phyloP scores from a whole-genome alignment of 2,329 filamentous ascomycete species.

The Trichoderma sp. region DNA sequence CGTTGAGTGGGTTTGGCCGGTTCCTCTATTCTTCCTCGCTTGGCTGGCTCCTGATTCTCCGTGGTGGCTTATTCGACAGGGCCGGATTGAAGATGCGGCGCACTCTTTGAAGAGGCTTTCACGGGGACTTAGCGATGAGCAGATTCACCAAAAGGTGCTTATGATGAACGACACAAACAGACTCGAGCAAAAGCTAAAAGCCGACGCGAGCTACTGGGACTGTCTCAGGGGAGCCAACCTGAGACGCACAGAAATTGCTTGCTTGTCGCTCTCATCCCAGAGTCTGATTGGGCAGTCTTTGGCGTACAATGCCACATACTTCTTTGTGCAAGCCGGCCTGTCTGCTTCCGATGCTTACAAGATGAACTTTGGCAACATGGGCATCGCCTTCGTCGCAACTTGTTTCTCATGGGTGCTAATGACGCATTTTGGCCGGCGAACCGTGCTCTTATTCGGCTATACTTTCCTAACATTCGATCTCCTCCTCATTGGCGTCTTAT shows the following conservation, averaged over 20 bases:
- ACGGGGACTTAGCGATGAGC: constrained; percentile 19
- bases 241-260: constrained; percentile 44
- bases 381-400: constrained; percentile 38
- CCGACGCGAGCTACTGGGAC: constrained; percentile 40
- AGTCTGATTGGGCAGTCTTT: constrained; percentile 43
- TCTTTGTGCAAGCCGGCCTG: constrained; percentile 46
- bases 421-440: constrained; percentile 27
- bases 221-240: constrained; percentile 47
- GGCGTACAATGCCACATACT: constrained; percentile 48
- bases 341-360: constrained; percentile 37
- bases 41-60: constrained; percentile 43
- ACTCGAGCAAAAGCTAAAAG: constrained; percentile 33
- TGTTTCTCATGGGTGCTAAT: constrained; percentile 28
- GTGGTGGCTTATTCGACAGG: constrained; percentile 47
- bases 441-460: constrained; percentile 22
- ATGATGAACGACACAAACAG: constrained; percentile 19
- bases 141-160: constrained; percentile 26
- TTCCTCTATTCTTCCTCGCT: constrained; percentile 28
- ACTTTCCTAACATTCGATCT: constrained; percentile 24
- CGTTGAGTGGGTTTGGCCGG: constrained; percentile 36
- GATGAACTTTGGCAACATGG: constrained; percentile 46
- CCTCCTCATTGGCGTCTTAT: constrained; percentile 26
- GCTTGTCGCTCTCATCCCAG: constrained; percentile 44
- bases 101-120: constrained; percentile 22
- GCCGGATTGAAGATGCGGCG: constrained; percentile 39